Evolutionary conservation across 768 basidiomycete species (phyloP).

Genomic region (Xerocomellus dryophilus): DNA sequence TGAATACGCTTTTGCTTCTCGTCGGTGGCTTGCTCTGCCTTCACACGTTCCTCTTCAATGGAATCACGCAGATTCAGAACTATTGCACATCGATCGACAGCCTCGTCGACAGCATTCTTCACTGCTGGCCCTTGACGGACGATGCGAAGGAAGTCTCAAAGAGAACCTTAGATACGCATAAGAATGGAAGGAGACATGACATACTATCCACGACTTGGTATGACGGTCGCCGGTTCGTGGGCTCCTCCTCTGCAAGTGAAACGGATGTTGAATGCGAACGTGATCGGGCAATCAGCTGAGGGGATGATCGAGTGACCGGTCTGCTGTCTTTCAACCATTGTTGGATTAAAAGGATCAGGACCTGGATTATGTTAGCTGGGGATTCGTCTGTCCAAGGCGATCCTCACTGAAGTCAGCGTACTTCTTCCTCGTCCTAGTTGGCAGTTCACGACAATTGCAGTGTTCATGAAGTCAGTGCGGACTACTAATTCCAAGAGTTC

Average conservation of each 20-base stretch:
- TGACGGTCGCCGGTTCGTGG: constrained; percentile 49
- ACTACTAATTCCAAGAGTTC: constrained; percentile 80
- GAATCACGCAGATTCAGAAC: constrained; percentile 84
- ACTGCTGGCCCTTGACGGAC: constrained; percentile 83
- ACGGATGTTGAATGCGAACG: constrained; percentile 44
- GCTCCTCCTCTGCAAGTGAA: constrained; percentile 29
- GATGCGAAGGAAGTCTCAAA: constrained; percentile 74
- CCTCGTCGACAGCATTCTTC: constrained; percentile 82
- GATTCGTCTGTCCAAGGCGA: not conserved
- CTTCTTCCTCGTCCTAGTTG: constrained; percentile 93
- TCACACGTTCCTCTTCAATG: constrained; percentile 78
- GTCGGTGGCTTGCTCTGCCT: constrained; percentile 75
- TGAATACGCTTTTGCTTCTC: constrained; percentile 62
- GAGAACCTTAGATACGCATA: constrained; percentile 2
- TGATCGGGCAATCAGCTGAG: constrained; percentile 32
- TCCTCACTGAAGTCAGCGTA: constrained; percentile 78
- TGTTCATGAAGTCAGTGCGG: constrained; percentile 59
- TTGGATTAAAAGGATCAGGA: constrained; percentile 79
- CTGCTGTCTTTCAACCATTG: constrained; percentile 64
- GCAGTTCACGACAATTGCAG: constrained; percentile 91
- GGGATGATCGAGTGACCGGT: constrained; percentile 30
- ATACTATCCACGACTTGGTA: constrained; percentile 89
- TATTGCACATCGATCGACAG: constrained; percentile 80
- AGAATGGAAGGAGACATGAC: constrained; percentile 17
- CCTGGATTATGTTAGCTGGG: constrained; percentile 36